Evolutionary conservation across 768 basidiomycete genomes (phyloP).

Genomic region (Phaeotremella skinneri): DNA sequence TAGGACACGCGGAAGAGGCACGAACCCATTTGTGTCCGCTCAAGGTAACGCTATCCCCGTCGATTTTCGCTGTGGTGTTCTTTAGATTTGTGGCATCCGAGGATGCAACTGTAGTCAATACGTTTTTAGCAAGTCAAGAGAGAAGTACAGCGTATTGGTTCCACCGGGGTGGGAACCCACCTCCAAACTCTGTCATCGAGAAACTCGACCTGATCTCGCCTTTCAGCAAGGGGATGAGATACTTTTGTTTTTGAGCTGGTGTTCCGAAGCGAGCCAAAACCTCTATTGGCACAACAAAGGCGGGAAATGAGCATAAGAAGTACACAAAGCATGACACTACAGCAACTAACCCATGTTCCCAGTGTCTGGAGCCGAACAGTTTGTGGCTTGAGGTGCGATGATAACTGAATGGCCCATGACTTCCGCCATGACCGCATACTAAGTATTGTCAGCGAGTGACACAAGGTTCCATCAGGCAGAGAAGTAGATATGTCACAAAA

Average conservation of each 20-base stretch:
- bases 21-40: conserved; percentile 95
- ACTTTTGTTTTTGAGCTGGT: conserved; percentile 82
- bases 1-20: conserved; percentile 1
- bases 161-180: conserved; percentile 54
- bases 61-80: conserved; percentile 74
- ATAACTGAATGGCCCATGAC: conserved; percentile 79
- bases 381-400: conserved; percentile 79
- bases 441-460: conserved; percentile 9
- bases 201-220: conserved; percentile 88
- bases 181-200: conserved; percentile 92
- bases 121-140: neutral
- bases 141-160: neutral
- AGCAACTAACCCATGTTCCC: conserved; percentile 86
- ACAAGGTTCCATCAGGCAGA: too few relatives aligned
- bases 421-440: conserved; percentile 99
- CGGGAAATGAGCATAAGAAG: neutral
- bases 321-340: neutral
- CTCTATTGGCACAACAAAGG: conserved; percentile 64
- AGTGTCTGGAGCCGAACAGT: conserved; percentile 95
- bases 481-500: neutral
- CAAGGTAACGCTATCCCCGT: conserved; percentile 83
- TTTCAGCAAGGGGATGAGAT: conserved; percentile 80
- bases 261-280: conserved; percentile 93
- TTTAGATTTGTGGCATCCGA: conserved; percentile 86
- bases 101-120: conserved; percentile 62